Evolutionary conservation across 2,329 filamentous ascomycete genomes (phyloP).

Genomic region (Fusarium sp.): DNA sequence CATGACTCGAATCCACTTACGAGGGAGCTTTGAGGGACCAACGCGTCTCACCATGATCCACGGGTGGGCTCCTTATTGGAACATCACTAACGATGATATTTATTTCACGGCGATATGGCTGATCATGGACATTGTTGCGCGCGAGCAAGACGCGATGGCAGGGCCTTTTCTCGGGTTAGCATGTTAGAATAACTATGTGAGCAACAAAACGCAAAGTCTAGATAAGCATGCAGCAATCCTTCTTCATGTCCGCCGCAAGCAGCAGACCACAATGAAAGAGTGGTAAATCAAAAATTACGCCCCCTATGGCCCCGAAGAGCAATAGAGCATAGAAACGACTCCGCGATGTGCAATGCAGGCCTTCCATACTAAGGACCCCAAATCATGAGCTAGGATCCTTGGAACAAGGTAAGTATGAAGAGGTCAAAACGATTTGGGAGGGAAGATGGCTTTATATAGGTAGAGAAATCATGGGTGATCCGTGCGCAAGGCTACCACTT

Average conservation of each 20-base stretch:
- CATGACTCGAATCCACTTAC: slow-evolving; percentile 15
- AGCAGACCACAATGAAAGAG: slow-evolving; percentile 62
- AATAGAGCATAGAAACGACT: slow-evolving; percentile 64
- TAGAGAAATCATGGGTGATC: slow-evolving; percentile 13
- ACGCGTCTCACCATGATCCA: slow-evolving; percentile 30
- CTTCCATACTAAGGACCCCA: slow-evolving; percentile 60
- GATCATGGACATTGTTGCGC: no score
- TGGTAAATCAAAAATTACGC: slow-evolving; percentile 68
- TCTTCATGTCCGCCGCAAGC: slow-evolving; percentile 61
- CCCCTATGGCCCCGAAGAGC: slow-evolving; percentile 69
- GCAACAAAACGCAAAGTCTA: no score
- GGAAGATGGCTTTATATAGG: slow-evolving; percentile 52
- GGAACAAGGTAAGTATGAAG: slow-evolving; percentile 70
- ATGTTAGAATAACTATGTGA: no score
- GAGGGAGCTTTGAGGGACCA: slow-evolving; percentile 3
- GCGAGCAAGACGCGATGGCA: no score
- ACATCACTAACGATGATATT: neutral
- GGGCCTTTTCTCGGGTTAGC: no score
- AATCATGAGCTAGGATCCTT: slow-evolving; percentile 63
- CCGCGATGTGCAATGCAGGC: slow-evolving; percentile 70
- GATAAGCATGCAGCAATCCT: slow-evolving; percentile 47
- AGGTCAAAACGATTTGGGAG: slow-evolving; percentile 50
- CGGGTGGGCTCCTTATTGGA: neutral
- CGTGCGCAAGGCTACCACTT: slow-evolving; percentile 62
- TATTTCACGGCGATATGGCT: no score